Conservation (phyloP, 2,329 filamentous ascomycete species). For the Nothopassalora personata region DNA sequence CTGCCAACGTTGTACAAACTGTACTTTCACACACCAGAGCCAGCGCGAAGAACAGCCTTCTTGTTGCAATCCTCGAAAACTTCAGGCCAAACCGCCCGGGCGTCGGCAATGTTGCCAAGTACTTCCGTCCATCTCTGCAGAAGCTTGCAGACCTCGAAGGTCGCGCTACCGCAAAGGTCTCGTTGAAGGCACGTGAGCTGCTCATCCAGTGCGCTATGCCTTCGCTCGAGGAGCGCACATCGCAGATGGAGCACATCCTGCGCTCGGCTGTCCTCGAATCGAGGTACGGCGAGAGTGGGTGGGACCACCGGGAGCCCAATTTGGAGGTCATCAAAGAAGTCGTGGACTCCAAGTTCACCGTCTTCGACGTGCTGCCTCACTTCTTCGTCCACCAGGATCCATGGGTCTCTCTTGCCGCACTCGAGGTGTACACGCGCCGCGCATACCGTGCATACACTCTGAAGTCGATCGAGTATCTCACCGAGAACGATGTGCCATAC, state of each 20-base stretch:
- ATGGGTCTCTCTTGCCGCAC: slow-evolving; percentile 86
- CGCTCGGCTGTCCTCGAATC: slow-evolving; percentile 93
- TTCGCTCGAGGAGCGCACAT: slow-evolving; percentile 87
- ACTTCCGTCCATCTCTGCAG: slow-evolving; percentile 75
- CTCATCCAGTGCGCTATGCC: slow-evolving; percentile 96
- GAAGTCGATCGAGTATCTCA: slow-evolving; percentile 82
- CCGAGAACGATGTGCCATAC: slow-evolving; percentile 69
- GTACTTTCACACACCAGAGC: slow-evolving; percentile 93
- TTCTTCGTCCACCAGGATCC: slow-evolving; percentile 94
- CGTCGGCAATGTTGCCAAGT: slow-evolving; percentile 79
- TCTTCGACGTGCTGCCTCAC: slow-evolving; percentile 89
- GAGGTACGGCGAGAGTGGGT: slow-evolving; percentile 94
- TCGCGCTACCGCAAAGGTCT: slow-evolving; percentile 83
- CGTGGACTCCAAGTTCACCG: slow-evolving; percentile 96
- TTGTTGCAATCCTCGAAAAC: slow-evolving; percentile 85
- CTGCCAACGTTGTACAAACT: slow-evolving; percentile 74
- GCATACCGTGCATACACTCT: slow-evolving; percentile 95
- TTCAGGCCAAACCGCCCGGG: slow-evolving; percentile 93
- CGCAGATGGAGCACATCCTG: slow-evolving; percentile 98
- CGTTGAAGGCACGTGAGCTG: slow-evolving; percentile 92
- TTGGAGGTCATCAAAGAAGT: slow-evolving; percentile 93
- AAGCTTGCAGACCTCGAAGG: slow-evolving; percentile 88
- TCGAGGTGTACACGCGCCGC: slow-evolving; percentile 93
- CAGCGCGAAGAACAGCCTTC: slow-evolving; percentile 85
- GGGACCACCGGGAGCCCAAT: slow-evolving; percentile 91